Evolutionary conservation across 306 rosid genomes (phyloP), one percentile per base, ranked within the genome.

Genomic region (Medicago arabica): DNA sequence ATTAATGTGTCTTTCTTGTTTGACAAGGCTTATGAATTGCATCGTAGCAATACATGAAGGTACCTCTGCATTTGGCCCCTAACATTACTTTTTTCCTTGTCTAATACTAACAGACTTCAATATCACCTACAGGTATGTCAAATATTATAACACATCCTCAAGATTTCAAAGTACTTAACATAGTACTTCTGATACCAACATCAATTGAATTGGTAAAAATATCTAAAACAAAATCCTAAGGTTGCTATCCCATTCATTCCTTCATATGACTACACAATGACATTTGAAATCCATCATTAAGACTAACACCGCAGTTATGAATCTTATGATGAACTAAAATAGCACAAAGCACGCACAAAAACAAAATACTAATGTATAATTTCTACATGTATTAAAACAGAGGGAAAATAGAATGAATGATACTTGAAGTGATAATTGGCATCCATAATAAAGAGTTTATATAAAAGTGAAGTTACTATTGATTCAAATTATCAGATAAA

Each of bases 191-290:
- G 34, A 36, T 71, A 15, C 46, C 53, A 58, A 34, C 60, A 44
- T 74, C 41, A 25, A 60, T 58, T 47, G 82, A 49, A 38, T 31
- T 60, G 31, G 17, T 23, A 58, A 58, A 5, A n/a, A 16, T 53
- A 69, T 68, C 53, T 9, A 34, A 34, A 60, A 38, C 44, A 60
- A 68, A 77, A 23, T 25, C 25, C 11, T 34, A 11, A 9, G 5
- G 23, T n/a, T 36, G 54, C 9, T 25, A 60, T 46, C 21, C 64
- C 63, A 14, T 19, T 5, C 38, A 67, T 18, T 51, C 36, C 18
- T 53, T 66, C 31, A n/a, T 10, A 34, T 25, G 28, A 36, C 50
- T 75, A 61, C 50, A 50, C 43, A 47, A 47, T 14, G 74, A 41
- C 31, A 39, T 36, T 62, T 47, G 47, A 70, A 75, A 71, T 40